phyloP scores from a whole-genome alignment of 2,329 filamentous ascomycete species.

The Aspergillus quadricinctus region DNA sequence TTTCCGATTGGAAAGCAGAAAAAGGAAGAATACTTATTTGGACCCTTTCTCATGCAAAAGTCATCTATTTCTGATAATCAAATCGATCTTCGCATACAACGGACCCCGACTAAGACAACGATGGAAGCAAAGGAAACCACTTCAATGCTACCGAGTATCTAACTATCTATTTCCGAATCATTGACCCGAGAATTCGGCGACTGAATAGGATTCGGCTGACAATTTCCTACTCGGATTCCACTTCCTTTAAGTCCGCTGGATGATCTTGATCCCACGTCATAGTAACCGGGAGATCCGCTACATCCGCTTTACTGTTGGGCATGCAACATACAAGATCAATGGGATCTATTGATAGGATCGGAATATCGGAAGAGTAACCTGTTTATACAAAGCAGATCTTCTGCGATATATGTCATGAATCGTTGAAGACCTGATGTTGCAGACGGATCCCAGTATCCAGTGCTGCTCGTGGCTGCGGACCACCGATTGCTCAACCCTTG shows the following conservation, averaged over 20 bases:
- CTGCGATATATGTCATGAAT: background rate
- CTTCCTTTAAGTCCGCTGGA: background rate
- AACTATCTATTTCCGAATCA: background rate
- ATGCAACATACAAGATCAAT: background rate
- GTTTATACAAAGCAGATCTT: background rate
- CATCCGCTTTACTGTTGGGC: background rate
- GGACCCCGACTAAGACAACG: background rate
- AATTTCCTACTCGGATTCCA: background rate
- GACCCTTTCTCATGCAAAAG: background rate
- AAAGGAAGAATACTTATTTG: background rate
- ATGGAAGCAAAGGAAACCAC: background rate
- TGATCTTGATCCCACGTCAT: background rate
- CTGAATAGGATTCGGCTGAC: background rate
- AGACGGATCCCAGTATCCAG: background rate
- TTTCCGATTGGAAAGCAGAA: background rate
- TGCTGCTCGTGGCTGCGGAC: background rate
- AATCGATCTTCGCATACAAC: background rate
- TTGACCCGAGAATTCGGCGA: background rate
- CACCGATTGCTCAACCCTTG: background rate
- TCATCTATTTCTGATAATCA: background rate
- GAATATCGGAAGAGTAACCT: background rate
- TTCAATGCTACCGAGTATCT: background rate
- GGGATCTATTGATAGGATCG: background rate
- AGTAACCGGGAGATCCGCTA: background rate
- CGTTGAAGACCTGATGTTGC: background rate